Base-by-base conservation (phyloP, 192 early-diverging fungal species). In the Spizellomyces sp. region DNA sequence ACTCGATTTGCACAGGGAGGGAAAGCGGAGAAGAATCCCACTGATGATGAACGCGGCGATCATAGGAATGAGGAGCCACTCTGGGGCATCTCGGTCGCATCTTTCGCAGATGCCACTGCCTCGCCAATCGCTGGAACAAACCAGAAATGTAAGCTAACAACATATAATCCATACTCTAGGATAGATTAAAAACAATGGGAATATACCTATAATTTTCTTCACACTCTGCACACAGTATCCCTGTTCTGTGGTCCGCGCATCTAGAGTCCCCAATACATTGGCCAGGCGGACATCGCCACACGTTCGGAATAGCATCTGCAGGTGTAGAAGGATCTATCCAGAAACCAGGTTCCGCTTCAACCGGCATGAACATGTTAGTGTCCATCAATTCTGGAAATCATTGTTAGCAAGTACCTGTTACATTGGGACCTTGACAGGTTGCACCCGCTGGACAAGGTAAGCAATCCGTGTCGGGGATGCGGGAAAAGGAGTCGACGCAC, bases 251-350 rank as follows among this genome's bases (percentile, higher is more conserved):
- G 0, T 60, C 58, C 9, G 69, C 69, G 48, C 69, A 70, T 9
- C 50, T 8, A 8, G 43, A 36, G 47, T 70, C 45, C 1, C 69
- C 69, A 27, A 70, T 1, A 48, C 69, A 70, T 9, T 70, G 58
- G 17, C 69, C 69, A 2, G 69, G 9, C n/a, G 58, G 45, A 52
- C 69, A 70, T 47, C 69, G 36, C 69, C 69, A 70, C 15, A 70
- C 69, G 45, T 60, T 17, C 48, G 69, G 69, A 12, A 57, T 45
- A 6, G 8, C 56, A 43, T 56, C 27, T 14, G 14, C 36, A 5
- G 17, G n/a, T 15, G 55, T 58, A n/a, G 10, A 4, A 22, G 67
- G 67, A 42, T 57, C 67, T 17, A 69, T 58, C 67, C 67, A 69
- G 22, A 59, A 69, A 12, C 67, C 67, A 22, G 67, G 67, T n/a